These are phyloP conservation scores for Zygotorulaspora florentina DNA, from an alignment of 805 yeast species.

Conservation along the genomic window DNA sequence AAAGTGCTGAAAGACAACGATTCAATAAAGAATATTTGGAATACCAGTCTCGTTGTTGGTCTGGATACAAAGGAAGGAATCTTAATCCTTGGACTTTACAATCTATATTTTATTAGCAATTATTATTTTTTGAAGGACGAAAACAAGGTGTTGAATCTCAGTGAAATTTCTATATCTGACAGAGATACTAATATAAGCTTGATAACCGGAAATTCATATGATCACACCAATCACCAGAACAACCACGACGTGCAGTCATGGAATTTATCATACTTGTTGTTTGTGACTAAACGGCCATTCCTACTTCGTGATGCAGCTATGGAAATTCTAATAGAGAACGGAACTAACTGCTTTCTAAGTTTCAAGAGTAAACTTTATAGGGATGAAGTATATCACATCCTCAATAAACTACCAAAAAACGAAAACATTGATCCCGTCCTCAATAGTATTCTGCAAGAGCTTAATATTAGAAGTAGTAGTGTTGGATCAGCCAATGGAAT, in stretches of 20 bases:
- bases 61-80: conserved; percentile 73
- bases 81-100: conserved; percentile 60
- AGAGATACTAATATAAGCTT: conserved; percentile 68
- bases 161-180: conserved; percentile 56
- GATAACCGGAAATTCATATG: conserved; percentile 43
- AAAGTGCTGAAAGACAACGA: conserved; percentile 68
- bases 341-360: conserved; percentile 65
- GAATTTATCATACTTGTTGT: conserved; percentile 55
- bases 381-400: conserved; percentile 49
- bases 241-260: conserved; percentile 53
- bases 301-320: conserved; percentile 74
- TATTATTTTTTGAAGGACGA: conserved; percentile 50
- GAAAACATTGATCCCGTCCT: conserved; percentile 52
- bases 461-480: conserved; percentile 37
- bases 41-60: conserved; percentile 71
- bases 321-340: conserved; percentile 71
- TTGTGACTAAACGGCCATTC: conserved; percentile 71
- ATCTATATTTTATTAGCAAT: conserved; percentile 64
- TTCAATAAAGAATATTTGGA: conserved; percentile 65
- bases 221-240: conserved; percentile 6
- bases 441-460: conserved; percentile 48
- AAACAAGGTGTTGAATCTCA: conserved; percentile 56
- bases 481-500: conserved; percentile 34
- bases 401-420: conserved; percentile 48
- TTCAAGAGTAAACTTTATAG: conserved; percentile 51